Evolutionary conservation across 192 early-diverging fungal genomes (phyloP).

Genomic region (Obelidium mucronatum): DNA sequence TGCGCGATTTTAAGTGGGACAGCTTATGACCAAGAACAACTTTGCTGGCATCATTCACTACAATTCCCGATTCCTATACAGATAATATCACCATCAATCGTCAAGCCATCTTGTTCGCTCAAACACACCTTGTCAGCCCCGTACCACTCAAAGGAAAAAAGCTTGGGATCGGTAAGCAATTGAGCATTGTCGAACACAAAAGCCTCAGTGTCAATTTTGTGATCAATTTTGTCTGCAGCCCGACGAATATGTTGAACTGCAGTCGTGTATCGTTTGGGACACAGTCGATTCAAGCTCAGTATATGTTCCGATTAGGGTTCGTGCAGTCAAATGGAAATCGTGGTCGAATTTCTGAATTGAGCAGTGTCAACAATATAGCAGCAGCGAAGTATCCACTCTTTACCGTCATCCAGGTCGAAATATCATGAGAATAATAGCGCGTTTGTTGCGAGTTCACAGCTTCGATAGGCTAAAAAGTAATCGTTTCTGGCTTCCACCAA

Average conservation of each 20-base stretch:
- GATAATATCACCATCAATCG: not conserved
- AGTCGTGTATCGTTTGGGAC: constrained; percentile 19
- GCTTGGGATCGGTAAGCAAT: constrained; percentile 42
- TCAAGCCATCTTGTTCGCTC: not conserved
- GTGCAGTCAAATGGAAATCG: constrained; percentile 38
- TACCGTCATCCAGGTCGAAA: constrained; percentile 51
- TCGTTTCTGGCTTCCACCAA: constrained; percentile 53
- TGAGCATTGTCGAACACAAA: constrained; percentile 45
- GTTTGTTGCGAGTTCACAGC: constrained; percentile 44
- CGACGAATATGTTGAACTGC: constrained; percentile 31
- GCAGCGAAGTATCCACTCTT: not conserved
- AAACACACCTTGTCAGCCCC: constrained; percentile 41
- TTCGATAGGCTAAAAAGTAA: constrained; percentile 52
- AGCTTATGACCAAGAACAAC: constrained; percentile 51
- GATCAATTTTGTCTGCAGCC: constrained; percentile 27
- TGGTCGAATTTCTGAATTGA: constrained; percentile 54
- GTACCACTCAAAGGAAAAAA: constrained; percentile 43
- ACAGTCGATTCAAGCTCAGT: constrained; percentile 38
- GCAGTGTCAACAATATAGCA: not conserved
- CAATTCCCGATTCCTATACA: constrained; percentile 27
- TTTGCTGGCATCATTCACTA: constrained; percentile 56
- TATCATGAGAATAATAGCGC: constrained; percentile 47
- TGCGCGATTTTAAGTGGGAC: constrained; percentile 35
- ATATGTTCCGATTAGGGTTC: constrained; percentile 37
- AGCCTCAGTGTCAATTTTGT: constrained; percentile 33